These are phyloP conservation scores for Acacia crassicarpa DNA, from an alignment of 306 rosid species.

Conservation along the genomic window DNA sequence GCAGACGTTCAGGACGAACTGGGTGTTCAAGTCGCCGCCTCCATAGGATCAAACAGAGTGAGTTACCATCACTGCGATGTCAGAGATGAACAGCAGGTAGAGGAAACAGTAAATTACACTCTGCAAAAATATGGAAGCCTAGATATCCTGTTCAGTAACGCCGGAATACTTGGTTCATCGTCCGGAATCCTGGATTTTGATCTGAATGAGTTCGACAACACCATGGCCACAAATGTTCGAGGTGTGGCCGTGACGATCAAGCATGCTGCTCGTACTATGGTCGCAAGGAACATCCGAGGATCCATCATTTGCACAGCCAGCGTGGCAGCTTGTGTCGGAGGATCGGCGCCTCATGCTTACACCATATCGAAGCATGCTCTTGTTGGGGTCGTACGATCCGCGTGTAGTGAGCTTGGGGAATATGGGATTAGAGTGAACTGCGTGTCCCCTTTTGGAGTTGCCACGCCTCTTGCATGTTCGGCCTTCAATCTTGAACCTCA, in stretches of 20 bases:
- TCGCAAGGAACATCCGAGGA: conserved; percentile 45
- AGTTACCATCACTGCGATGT: conserved; percentile 81
- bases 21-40: conserved; percentile 51
- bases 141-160: conserved; percentile 79
- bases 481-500: conserved; percentile 47
- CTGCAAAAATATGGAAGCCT: conserved; percentile 65
- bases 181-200: conserved; percentile 69
- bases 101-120: conserved; percentile 51
- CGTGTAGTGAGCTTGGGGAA: conserved; percentile 77
- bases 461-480: conserved; percentile 69
- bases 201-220: conserved; percentile 56
- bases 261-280: conserved; percentile 78
- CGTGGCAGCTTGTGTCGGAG: conserved; percentile 64
- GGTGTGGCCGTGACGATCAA: conserved; percentile 73
- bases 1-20: conserved; percentile 83
- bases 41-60: conserved; percentile 51
- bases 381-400: conserved; percentile 61
- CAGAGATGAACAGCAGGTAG: conserved; percentile 69
- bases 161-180: conserved; percentile 67
- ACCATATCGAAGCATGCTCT: conserved; percentile 73
- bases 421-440: conserved; percentile 82
- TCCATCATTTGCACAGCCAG: conserved; percentile 86
- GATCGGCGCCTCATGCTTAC: conserved; percentile 68
- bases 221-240: conserved; percentile 65
- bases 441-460: conserved; percentile 84